These are phyloP conservation scores for Selaginella moellendorffii DNA, from an alignment of 75 land plant species.

Conservation along the genomic window DNA sequence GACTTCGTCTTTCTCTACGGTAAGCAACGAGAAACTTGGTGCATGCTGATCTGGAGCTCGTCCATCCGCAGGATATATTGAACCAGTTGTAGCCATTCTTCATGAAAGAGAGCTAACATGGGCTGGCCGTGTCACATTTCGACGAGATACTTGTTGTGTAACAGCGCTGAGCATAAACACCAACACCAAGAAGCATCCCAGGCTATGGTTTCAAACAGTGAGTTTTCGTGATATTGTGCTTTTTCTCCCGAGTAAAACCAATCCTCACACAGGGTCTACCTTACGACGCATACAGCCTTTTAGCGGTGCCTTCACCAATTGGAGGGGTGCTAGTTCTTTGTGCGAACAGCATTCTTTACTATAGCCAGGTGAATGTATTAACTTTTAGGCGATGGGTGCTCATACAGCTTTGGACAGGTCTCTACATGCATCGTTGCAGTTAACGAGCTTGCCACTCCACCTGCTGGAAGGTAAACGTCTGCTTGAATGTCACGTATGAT, in stretches of 20 bases:
- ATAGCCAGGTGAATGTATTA: conserved; percentile 58
- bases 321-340: conserved; percentile 84
- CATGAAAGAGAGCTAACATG: conserved; percentile 94
- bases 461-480: conserved; percentile 45
- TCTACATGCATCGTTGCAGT: conserved; percentile 60
- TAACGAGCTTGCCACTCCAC: conserved; percentile 34
- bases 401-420: conserved; percentile 35
- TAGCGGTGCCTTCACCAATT: conserved; percentile 93
- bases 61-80: conserved; percentile 90
- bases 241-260: too few relatives aligned
- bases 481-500: background rate
- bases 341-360: conserved; percentile 78
- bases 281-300: conserved; percentile 93
- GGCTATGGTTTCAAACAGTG: conserved; percentile 90
- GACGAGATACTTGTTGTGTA: conserved; percentile 79
- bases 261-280: conserved; percentile 92
- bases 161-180: conserved; percentile 91
- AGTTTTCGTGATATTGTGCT: conserved; percentile 16
- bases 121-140: conserved; percentile 84
- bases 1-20: conserved; percentile 91
- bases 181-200: conserved; percentile 85
- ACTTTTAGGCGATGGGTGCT: background rate
- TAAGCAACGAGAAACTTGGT: conserved; percentile 17
- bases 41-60: background rate
- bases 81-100: conserved; percentile 86